Percentiles rank a stretch among this genome's conserved stretches.
Conservation (phyloP, 106 monocot genomes). For the Iris macrosiphon region DNA sequence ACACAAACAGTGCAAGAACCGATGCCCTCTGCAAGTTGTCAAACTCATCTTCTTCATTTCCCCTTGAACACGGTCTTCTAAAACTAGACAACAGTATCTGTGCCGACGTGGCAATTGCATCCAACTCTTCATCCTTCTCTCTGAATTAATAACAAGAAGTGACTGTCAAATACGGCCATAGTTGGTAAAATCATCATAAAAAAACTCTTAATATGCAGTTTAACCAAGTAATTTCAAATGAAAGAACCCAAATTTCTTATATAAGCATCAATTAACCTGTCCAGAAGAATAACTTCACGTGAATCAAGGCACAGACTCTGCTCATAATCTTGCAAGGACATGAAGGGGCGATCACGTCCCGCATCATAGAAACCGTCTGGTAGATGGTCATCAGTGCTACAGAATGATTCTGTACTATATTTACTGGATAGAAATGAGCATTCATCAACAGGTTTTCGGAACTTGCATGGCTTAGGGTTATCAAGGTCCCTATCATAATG, state of each 20-base stretch:
- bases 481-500: conserved; percentile 64
- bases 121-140: conserved; percentile 83
- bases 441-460: conserved; percentile 46
- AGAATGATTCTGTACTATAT: conserved; percentile 74
- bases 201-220: conserved; percentile 1
- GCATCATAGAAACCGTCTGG: conserved; percentile 99
- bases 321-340: conserved; percentile 63
- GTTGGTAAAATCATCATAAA: neutral
- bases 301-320: conserved; percentile 46
- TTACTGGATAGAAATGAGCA: conserved; percentile 55
- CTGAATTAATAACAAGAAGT: conserved; percentile 26
- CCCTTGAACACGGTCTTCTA: conserved; percentile 23
- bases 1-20: conserved; percentile 90
- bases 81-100: conserved; percentile 58
- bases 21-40: conserved; percentile 72
- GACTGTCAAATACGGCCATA: neutral
- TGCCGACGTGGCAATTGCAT: conserved; percentile 76
- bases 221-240: neutral
- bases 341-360: conserved; percentile 77
- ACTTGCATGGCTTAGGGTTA: conserved; percentile 86
- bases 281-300: conserved; percentile 93
- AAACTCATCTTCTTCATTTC: conserved; percentile 17
- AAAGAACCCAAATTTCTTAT: neutral
- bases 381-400: conserved; percentile 66
- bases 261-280: conserved; percentile 49